Percentiles rank a stretch among this genome's conserved stretches.
Evolutionary conservation across 2,329 filamentous ascomycete genomes (phyloP).

Genomic region (Colletotrichum musicola): DNA sequence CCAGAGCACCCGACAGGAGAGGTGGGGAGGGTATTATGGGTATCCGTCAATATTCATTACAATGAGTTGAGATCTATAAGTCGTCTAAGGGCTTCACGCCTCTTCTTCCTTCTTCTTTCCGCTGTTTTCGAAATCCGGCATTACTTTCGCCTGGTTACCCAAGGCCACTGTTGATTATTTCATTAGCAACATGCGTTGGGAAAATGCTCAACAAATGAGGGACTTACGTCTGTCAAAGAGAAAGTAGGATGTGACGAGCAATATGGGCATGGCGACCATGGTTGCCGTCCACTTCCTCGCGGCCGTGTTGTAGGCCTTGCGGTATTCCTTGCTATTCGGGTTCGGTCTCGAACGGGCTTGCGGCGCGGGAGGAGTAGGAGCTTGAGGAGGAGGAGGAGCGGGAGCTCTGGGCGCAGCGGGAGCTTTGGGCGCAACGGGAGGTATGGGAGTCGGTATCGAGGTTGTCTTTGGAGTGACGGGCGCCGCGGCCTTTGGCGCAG

Average conservation of each 20-base stretch:
- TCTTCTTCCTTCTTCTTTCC: constrained; percentile 15
- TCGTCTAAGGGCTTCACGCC: constrained; percentile 12
- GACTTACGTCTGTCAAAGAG: constrained; percentile 63
- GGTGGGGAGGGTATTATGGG: constrained; percentile 2
- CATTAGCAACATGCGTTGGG: no score
- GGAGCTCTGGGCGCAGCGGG: constrained; percentile 1
- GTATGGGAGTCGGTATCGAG: background rate
- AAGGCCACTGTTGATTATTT: constrained; percentile 45
- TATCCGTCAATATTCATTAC: constrained; percentile 34
- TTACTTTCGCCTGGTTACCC: constrained; percentile 47
- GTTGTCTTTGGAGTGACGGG: background rate
- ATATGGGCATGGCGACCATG: constrained; percentile 66
- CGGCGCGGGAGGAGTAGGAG: background rate
- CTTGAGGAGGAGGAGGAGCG: no score
- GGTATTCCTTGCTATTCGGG: constrained; percentile 54
- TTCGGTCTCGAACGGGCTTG: constrained; percentile 35
- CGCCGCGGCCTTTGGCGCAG: background rate
- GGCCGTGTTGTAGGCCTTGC: constrained; percentile 57
- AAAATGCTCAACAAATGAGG: background rate
- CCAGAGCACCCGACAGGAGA: background rate
- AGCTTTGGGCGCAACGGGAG: background rate
- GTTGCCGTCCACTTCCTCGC: constrained; percentile 59
- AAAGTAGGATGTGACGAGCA: constrained; percentile 67
- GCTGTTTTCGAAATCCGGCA: constrained; percentile 38
- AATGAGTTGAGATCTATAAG: constrained; percentile 15